Percentiles rank a stretch among this genome's conserved stretches.
phyloP scores from a whole-genome alignment of 1,284 basidiomycete species.

The Microbotryum scabiosae region DNA sequence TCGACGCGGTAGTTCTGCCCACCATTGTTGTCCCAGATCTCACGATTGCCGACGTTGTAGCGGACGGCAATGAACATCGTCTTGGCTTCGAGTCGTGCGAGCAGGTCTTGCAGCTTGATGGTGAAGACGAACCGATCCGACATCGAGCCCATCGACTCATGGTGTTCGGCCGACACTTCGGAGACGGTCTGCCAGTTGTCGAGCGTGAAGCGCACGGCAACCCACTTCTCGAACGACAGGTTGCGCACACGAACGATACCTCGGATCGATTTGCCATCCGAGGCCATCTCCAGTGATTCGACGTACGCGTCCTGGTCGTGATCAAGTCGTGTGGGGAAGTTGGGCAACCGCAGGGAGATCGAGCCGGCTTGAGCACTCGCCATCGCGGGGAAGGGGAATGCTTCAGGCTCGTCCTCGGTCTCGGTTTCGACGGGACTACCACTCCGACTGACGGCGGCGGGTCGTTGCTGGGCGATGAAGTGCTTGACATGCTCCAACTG shows the following conservation, averaged over 20 bases:
- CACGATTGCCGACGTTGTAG: slow-evolving; percentile 60
- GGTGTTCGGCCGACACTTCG: slow-evolving; percentile 74
- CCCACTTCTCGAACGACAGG: slow-evolving; percentile 75
- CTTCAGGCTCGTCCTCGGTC: slow-evolving; percentile 49
- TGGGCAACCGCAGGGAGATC: slow-evolving; percentile 39
- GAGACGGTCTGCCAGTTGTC: slow-evolving; percentile 93
- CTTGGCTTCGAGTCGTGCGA: slow-evolving; percentile 68
- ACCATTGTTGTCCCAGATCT: slow-evolving; percentile 85
- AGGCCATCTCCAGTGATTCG: slow-evolving; percentile 52
- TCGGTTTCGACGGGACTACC: slow-evolving; percentile 80
- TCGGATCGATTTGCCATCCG: slow-evolving; percentile 54
- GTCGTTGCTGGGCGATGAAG: slow-evolving; percentile 88
- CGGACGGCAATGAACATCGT: slow-evolving; percentile 71
- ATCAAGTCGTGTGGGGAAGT: slow-evolving; percentile 45
- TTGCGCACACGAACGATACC: slow-evolving; percentile 77
- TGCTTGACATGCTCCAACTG: slow-evolving; percentile 87
- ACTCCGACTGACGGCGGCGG: slow-evolving; percentile 80
- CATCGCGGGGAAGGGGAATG: slow-evolving; percentile 49
- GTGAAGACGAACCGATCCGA: slow-evolving; percentile 55
- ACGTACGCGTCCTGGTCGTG: slow-evolving; percentile 46
- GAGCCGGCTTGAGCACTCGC: slow-evolving; percentile 42
- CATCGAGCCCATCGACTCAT: slow-evolving; percentile 54
- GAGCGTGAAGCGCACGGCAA: slow-evolving; percentile 83
- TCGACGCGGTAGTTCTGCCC: slow-evolving; percentile 66
- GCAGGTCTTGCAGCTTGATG: slow-evolving; percentile 48